Conservation (phyloP, 129 eudicot genomes). For the Flaveria brownii region DNA sequence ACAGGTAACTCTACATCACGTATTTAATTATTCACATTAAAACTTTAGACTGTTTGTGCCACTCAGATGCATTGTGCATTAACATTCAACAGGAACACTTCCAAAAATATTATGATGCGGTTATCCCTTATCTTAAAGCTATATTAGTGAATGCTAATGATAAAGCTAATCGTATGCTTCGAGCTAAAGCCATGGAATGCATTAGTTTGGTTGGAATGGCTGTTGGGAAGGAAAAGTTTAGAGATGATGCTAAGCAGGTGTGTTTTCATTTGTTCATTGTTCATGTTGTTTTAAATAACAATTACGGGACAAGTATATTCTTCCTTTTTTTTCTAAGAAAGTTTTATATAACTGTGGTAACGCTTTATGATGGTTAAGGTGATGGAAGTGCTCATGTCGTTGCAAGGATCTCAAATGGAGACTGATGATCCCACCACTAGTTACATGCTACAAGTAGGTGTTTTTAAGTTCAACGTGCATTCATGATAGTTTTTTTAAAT, state of each 20-base stretch:
- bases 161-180: slow-evolving; percentile 91
- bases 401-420: slow-evolving; percentile 99
- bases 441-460: slow-evolving; percentile 94
- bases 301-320: background rate
- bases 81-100: slow-evolving; percentile 80
- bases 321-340: background rate
- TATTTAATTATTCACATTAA: background rate
- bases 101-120: slow-evolving; percentile 88
- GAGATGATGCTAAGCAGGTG: slow-evolving; percentile 91
- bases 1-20: slow-evolving; percentile 50
- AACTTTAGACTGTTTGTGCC: background rate
- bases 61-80: slow-evolving; percentile 24
- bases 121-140: slow-evolving; percentile 86
- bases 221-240: slow-evolving; percentile 83
- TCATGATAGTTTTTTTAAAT: background rate
- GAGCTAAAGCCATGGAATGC: slow-evolving; percentile 98
- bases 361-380: slow-evolving; percentile 49
- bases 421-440: slow-evolving; percentile 98
- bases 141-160: slow-evolving; percentile 76
- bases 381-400: slow-evolving; percentile 97
- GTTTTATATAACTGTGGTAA: background rate
- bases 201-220: slow-evolving; percentile 97
- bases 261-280: background rate
- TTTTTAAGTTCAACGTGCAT: background rate
- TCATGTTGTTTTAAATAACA: background rate